Base-by-base conservation (phyloP, 129 eudicot genomes). In the Flaveria ramosissima region DNA sequence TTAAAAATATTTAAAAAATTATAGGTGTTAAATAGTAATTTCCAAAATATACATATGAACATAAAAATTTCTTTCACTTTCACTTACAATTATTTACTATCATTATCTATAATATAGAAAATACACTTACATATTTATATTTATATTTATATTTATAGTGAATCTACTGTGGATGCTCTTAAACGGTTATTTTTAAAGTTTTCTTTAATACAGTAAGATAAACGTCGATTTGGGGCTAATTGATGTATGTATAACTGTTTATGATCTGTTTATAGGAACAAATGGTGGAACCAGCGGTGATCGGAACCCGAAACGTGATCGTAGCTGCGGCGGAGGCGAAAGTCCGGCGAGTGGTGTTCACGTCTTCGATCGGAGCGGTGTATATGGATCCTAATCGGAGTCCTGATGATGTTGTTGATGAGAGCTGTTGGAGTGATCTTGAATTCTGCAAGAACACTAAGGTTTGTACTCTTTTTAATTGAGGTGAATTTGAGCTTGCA, bases 251-350 rank as follows among this genome's bases (percentile, higher is more conserved):
- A 36, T 36, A 36, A 36, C 16, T n/a, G 30, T 21, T 36, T 36
- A 36, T 36, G 41, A 36, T 36, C 1, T 6, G 41, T 36, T 36
- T n/a, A n/a, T 64, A 95, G 99, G 99, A 95, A 79, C 90, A 95
- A 92, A 95, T 95, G 99, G 94, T 95, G 88, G 99, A 95, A 82
- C 99, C 99, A 15, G 97, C 99, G 6, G 95, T 95, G 78, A 83
- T 75, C 14, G 99, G 99, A 51, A 87, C 99, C 24, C 80, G 86
- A 81, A 83, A 89, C 74, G 97, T 95, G 66, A 86, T 95, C 43
- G 85, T 81, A 0, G 99, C 99, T 68, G 96, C 99, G 17, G 91
- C 99, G 1, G 97, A 91, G 73, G 92, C 91, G 27, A 86, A 88
- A 77, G 97, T 88, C 30, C 86, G 88, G 65, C 97, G 97, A 9